A percentile compares a stretch with the other conserved stretches of the same genome.
These are phyloP conservation scores for Clavispora fructus DNA, from an alignment of 805 yeast species.

Conservation along the genomic window DNA sequence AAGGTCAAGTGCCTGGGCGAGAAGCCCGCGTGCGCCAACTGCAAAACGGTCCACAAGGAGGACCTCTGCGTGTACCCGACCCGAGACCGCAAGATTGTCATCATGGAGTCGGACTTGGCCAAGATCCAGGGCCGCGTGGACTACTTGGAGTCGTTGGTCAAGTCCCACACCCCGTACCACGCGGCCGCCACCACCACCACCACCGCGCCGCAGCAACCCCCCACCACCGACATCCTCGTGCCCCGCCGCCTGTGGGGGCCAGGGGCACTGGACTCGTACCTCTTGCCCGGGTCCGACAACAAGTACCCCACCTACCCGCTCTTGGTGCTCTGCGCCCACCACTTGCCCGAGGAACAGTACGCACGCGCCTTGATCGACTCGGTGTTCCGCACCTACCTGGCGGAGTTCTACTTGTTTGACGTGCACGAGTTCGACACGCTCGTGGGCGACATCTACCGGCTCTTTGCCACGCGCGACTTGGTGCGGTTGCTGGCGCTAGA, in stretches of 20 bases:
- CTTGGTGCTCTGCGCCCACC: slow-evolving; percentile 14
- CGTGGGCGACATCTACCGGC: slow-evolving; percentile 13
- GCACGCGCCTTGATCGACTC: slow-evolving; percentile 19
- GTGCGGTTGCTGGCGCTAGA: not conserved
- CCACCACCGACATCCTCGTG: slow-evolving; percentile 4
- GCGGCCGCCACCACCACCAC: not conserved
- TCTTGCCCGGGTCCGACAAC: slow-evolving; percentile 23
- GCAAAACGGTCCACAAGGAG: slow-evolving; percentile 28
- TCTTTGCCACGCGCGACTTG: slow-evolving; percentile 1
- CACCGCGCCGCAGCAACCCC: not conserved
- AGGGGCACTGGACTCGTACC: slow-evolving; percentile 17
- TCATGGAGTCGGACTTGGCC: slow-evolving; percentile 38
- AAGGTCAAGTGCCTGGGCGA: slow-evolving; percentile 40
- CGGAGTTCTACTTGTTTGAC: slow-evolving; percentile 33
- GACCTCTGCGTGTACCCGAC: slow-evolving; percentile 32
- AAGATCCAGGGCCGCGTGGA: slow-evolving; percentile 28
- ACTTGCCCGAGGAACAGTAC: slow-evolving; percentile 22
- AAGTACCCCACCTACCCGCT: slow-evolving; percentile 21
- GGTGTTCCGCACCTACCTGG: slow-evolving; percentile 26
- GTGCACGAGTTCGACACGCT: slow-evolving; percentile 12
- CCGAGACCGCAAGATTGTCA: slow-evolving; percentile 36
- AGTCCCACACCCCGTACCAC: slow-evolving; percentile 7
- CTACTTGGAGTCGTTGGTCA: slow-evolving; percentile 20
- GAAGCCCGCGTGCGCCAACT: slow-evolving; percentile 37
- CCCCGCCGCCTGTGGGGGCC: slow-evolving; percentile 3